These are phyloP conservation scores for Ceratocystis diversiconidia DNA, from an alignment of 2,329 filamentous ascomycete genomes.

Conservation along the genomic window DNA sequence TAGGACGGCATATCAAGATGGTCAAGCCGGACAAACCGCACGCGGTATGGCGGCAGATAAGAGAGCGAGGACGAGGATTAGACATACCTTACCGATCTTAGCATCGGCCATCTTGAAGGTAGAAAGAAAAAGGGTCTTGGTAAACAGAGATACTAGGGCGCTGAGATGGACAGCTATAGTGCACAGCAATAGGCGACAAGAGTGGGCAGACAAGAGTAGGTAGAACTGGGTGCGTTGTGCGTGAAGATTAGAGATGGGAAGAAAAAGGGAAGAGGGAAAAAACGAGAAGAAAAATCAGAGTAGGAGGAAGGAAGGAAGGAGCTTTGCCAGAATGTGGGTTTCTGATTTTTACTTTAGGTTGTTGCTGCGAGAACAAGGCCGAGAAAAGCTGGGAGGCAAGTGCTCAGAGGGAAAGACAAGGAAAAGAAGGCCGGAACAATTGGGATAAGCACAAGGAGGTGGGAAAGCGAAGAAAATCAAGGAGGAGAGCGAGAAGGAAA, in stretches of 20 bases:
- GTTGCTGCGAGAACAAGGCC: conserved; percentile 5
- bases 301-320: not conserved
- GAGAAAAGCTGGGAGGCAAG: not conserved
- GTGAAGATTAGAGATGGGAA: not conserved
- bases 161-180: not conserved
- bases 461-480: not conserved
- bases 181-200: not conserved
- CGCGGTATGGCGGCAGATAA: not conserved
- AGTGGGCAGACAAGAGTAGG: not conserved
- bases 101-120: conserved; percentile 13
- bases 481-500: not conserved
- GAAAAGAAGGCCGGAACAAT: not conserved
- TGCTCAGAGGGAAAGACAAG: not conserved
- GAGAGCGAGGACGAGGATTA: not conserved
- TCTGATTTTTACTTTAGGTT: conserved; percentile 4
- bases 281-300: not conserved
- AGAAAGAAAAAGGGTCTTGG: not conserved
- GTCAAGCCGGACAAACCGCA: not conserved
- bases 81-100: conserved; percentile 16
- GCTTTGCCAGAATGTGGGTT: conserved; percentile 9
- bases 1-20: not conserved
- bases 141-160: not conserved
- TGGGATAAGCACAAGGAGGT: not conserved
- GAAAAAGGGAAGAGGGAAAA: not conserved
- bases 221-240: not conserved